Conservation (phyloP, 1,139 yeast species). For the Taphrina wiesneri region DNA sequence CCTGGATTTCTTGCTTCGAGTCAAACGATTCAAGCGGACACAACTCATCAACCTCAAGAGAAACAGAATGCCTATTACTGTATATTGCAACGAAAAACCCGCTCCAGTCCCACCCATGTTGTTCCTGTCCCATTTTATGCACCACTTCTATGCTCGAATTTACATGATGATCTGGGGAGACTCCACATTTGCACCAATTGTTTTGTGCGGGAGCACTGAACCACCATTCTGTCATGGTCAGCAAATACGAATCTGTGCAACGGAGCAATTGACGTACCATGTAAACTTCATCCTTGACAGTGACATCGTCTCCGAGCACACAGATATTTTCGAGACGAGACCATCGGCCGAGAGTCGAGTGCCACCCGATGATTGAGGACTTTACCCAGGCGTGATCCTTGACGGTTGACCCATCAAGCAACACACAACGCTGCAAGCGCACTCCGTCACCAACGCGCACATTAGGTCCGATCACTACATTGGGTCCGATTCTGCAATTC, state of each 20-base stretch:
- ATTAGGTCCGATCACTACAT: conserved; percentile 96
- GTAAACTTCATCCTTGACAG: conserved; percentile 96
- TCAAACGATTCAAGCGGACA: too few species aligned
- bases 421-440: conserved; percentile 93
- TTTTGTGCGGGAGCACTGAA: conserved; percentile 97
- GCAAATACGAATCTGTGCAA: not conserved
- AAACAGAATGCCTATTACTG: not conserved
- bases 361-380: conserved; percentile 98
- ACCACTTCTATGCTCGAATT: conserved; percentile 19
- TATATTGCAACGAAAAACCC: not conserved
- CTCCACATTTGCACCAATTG: conserved; percentile 94
- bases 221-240: conserved; percentile 59
- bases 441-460: conserved; percentile 98
- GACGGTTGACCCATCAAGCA: conserved; percentile 84
- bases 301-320: conserved; percentile 98
- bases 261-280: conserved; percentile 55
- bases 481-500: conserved; percentile 95
- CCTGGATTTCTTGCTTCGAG: too few species aligned
- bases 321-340: conserved; percentile 98
- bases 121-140: not conserved
- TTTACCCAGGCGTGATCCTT: conserved; percentile 98
- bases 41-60: not conserved
- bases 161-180: conserved; percentile 97
- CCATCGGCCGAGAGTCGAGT: conserved; percentile 98
- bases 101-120: not conserved